A percentile compares a stretch with the other conserved stretches of the same genome.
phyloP scores from a whole-genome alignment of 345 rosid species.

The Jatropha curcas region DNA sequence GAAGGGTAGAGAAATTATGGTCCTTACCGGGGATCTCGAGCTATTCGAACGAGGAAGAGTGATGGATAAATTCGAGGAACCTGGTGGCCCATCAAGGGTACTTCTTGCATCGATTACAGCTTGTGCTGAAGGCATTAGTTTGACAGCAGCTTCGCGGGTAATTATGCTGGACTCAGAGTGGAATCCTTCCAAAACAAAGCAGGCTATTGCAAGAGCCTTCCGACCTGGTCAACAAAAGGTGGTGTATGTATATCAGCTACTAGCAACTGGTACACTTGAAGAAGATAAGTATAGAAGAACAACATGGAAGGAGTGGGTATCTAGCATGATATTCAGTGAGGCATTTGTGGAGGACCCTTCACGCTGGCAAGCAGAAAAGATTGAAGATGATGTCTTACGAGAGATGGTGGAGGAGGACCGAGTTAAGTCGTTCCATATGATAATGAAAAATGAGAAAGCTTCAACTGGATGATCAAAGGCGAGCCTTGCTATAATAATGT shows the following conservation, averaged over 20 bases:
- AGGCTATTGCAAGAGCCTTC: slow-evolving; percentile 89
- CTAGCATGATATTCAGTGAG: slow-evolving; percentile 94
- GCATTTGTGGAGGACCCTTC: slow-evolving; percentile 89
- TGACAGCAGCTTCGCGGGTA: slow-evolving; percentile 96
- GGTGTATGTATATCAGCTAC: slow-evolving; percentile 87
- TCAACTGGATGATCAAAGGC: slow-evolving; percentile 57
- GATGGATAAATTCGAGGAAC: slow-evolving; percentile 82
- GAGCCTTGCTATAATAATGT: background rate
- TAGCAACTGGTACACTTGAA: slow-evolving; percentile 76
- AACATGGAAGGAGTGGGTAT: slow-evolving; percentile 98
- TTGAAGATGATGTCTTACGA: slow-evolving; percentile 81
- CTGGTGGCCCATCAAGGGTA: slow-evolving; percentile 56
- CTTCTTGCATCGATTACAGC: slow-evolving; percentile 89
- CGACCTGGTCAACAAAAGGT: slow-evolving; percentile 91
- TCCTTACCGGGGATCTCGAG: slow-evolving; percentile 85
- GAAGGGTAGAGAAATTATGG: slow-evolving; percentile 70
- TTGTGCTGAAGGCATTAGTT: slow-evolving; percentile 92
- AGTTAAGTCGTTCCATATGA: slow-evolving; percentile 88
- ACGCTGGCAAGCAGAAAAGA: slow-evolving; percentile 85
- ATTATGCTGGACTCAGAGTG: slow-evolving; percentile 78
- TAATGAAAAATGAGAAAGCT: slow-evolving; percentile 95
- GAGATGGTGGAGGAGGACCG: slow-evolving; percentile 84
- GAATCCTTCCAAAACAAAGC: slow-evolving; percentile 98
- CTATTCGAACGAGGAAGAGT: slow-evolving; percentile 82
- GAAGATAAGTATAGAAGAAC: slow-evolving; percentile 90